Base-by-base conservation (phyloP, 1,139 yeast species). In the Scheffersomyces insectosa region DNA sequence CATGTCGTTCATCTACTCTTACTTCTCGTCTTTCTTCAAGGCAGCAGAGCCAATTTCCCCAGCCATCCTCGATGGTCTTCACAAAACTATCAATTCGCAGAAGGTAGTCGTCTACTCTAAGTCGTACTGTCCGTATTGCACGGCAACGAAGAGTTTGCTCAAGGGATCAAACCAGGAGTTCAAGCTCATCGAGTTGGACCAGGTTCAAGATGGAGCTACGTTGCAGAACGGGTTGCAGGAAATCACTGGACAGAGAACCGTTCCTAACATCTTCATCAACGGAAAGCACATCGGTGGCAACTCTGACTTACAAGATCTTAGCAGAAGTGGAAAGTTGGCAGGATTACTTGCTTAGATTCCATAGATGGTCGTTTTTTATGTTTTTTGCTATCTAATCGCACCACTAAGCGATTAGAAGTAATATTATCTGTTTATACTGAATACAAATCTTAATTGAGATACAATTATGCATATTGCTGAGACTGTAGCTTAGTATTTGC, bases 121-220 rank as follows among this genome's bases (percentile, higher is more conserved):
- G 43, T 35, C 63, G n/a, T 59, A 59, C 46, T 66, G 71, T 42
- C 66, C 68, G 2, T 65, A 63, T 43, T 65, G 70, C 41, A 48
- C 37, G 9, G 42, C 49, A 13, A 57, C 70, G 38, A 65, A 65
- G 49, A 32, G 44, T 6, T 46, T 61, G 33, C 47, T 65, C 6
- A 29, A 39, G 6, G 40, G 46, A 11, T 47, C 56, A 36, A 45
- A 51, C 10, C 47, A 50, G 31, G 45, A 57, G 13, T 53, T 45
- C 41, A 53, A 56, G 37, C 41, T 60, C 9, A 39, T 62, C n/a
- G 70, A 65, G 44, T 52, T 65, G 38, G 57, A 64, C 50, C 42
- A 42, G 3, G 31, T 48, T 3, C 25, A 40, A 5, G 47, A 60
- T 27, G 70, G 70, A 1, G 32, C 50, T 1, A 44, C 28, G 6